Percentiles rank a stretch among this genome's conserved stretches.
Conservation (phyloP, 352 stramenopile genomes). For the Salisapilia sapeloensis region DNA sequence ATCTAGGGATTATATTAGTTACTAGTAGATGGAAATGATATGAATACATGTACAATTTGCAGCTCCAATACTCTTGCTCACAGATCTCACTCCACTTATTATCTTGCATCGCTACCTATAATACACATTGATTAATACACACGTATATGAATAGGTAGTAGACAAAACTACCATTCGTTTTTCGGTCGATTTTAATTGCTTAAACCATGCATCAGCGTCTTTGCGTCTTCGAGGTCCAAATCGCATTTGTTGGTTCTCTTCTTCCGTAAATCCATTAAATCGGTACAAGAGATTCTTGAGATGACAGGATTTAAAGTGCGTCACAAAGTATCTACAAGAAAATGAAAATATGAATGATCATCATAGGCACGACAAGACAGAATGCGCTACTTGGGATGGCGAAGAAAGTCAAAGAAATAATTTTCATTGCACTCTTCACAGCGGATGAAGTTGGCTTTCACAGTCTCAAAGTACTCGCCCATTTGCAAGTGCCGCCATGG, state of each 20-base stretch:
- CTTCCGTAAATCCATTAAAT: slow-evolving; percentile 54
- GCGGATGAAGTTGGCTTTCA: slow-evolving; percentile 51
- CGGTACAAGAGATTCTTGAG: slow-evolving; percentile 64
- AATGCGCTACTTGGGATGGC: slow-evolving; percentile 31
- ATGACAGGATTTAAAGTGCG: slow-evolving; percentile 67
- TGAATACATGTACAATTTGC: slow-evolving; percentile 17
- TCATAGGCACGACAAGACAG: slow-evolving; percentile 1
- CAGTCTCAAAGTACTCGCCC: slow-evolving; percentile 46
- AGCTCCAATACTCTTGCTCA: slow-evolving; percentile 58
- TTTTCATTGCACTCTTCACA: slow-evolving; percentile 70
- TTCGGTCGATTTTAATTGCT: slow-evolving; percentile 70
- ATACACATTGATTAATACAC: slow-evolving; percentile 1
- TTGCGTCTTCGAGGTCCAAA: slow-evolving; percentile 53
- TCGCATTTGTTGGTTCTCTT: slow-evolving; percentile 55
- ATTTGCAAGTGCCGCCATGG: slow-evolving; percentile 19
- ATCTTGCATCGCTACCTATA: slow-evolving; percentile 69
- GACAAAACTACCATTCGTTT: slow-evolving; percentile 44
- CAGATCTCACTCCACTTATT: slow-evolving; percentile 74
- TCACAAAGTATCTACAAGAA: slow-evolving; percentile 49
- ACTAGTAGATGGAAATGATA: background rate
- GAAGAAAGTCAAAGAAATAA: slow-evolving; percentile 69
- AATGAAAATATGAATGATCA: slow-evolving; percentile 1
- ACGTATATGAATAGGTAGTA: background rate
- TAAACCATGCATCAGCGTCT: slow-evolving; percentile 52
- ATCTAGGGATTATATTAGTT: slow-evolving; percentile 10